These are phyloP conservation scores for Candida morakotiae DNA, from an alignment of 805 yeast genomes.

Conservation along the genomic window DNA sequence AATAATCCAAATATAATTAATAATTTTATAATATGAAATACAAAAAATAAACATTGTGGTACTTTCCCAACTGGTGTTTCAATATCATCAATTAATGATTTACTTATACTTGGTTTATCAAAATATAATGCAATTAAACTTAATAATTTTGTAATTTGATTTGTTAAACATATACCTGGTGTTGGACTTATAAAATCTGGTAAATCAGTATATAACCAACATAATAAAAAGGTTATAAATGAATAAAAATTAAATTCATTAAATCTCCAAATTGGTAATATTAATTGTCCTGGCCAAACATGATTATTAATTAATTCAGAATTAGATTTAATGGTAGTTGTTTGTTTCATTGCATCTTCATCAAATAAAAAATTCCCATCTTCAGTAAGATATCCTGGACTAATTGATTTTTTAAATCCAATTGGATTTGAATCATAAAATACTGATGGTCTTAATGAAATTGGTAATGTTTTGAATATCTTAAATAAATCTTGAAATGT, in stretches of 20 bases:
- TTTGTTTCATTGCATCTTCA: conserved; percentile 48
- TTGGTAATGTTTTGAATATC: conserved; percentile 64
- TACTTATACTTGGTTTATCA: conserved; percentile 42
- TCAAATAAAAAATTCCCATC: conserved; percentile 77
- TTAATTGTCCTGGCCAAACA: conserved; percentile 87
- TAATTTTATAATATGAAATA: conserved; percentile 65
- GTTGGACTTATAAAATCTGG: conserved; percentile 90
- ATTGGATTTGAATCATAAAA: conserved; percentile 64
- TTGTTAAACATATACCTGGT: conserved; percentile 82
- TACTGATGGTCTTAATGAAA: conserved; percentile 74
- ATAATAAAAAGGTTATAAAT: conserved; percentile 37
- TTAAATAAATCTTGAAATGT: conserved; percentile 56
- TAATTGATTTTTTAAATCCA: conserved; percentile 56
- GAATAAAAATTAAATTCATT: conserved; percentile 41
- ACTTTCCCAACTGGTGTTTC: conserved; percentile 31
- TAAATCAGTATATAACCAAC: conserved; percentile 90
- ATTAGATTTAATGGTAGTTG: conserved; percentile 40
- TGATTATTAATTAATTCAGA: conserved; percentile 53
- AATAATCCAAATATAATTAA: conserved; percentile 52
- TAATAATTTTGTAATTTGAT: conserved; percentile 37
- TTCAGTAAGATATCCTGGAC: conserved; percentile 80
- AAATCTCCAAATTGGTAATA: conserved; percentile 67
- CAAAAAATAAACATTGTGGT: conserved; percentile 67
- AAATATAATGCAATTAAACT: conserved; percentile 23
- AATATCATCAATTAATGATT: conserved; percentile 47